Conservation (phyloP, 78 protist species). For the Goniomonas avonlea region DNA sequence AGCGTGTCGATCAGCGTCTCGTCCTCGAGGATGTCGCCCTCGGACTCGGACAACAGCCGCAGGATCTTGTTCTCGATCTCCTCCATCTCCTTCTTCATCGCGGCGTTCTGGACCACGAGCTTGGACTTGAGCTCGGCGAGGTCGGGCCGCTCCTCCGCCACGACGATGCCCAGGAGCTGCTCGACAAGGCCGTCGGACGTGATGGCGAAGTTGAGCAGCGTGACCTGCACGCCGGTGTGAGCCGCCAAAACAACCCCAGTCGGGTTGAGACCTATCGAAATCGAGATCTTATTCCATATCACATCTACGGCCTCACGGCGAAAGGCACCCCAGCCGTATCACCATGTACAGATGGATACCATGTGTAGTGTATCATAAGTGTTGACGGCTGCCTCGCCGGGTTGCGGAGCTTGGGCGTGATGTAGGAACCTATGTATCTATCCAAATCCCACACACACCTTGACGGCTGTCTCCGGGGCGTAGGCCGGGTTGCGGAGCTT, state of each 20-base stretch:
- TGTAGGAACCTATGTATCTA: no score
- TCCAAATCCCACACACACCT: no score
- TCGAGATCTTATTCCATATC: no score
- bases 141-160: conserved; percentile 45
- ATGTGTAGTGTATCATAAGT: no score
- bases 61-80: conserved; percentile 52
- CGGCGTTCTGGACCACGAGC: conserved; percentile 34
- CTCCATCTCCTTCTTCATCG: conserved; percentile 26
- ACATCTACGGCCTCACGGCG: no score
- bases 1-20: conserved; percentile 62
- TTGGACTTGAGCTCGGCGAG: conserved; percentile 43
- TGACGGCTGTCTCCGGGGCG: conserved; percentile 34
- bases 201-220: conserved; percentile 72
- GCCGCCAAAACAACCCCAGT: no score
- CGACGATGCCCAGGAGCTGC: conserved; percentile 65
- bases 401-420: conserved; percentile 25
- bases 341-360: no score
- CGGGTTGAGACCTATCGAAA: no score
- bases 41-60: conserved; percentile 23
- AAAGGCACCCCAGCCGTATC: no score
- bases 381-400: no score
- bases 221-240: no score
- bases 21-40: conserved; percentile 64
- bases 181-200: conserved; percentile 67
- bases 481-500: conserved; percentile 52